phyloP scores from a whole-genome alignment of 2,329 filamentous ascomycete species.

The Thielaviopsis punctulata region DNA sequence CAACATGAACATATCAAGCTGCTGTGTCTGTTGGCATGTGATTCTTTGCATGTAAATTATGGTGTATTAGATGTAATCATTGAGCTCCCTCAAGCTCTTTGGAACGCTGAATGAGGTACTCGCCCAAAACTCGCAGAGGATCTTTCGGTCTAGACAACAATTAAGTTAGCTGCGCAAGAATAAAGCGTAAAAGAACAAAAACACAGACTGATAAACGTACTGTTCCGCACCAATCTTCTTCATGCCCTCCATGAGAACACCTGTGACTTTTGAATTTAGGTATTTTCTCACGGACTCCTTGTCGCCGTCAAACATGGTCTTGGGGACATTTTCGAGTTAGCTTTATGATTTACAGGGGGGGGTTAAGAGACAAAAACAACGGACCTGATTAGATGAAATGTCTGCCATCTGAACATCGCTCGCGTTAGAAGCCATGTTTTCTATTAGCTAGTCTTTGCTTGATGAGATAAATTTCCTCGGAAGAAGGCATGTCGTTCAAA shows the following conservation, averaged over 20 bases:
- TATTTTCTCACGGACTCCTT: slow-evolving; percentile 55
- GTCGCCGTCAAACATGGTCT: slow-evolving; percentile 19
- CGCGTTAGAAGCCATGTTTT: slow-evolving; percentile 3
- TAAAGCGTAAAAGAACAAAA: not conserved
- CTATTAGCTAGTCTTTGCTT: not conserved
- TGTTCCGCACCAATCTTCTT: slow-evolving; percentile 53
- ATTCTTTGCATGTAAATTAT: not conserved
- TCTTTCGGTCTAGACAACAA: slow-evolving; percentile 38
- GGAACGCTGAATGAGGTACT: slow-evolving; percentile 52
- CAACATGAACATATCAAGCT: not conserved
- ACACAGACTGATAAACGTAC: slow-evolving; percentile 28
- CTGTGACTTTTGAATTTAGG: slow-evolving; percentile 53
- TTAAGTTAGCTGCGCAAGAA: not conserved
- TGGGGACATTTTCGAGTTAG: not conserved
- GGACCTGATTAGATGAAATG: slow-evolving; percentile 3
- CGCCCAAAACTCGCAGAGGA: slow-evolving; percentile 50
- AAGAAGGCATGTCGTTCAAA: not conserved
- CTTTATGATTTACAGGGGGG: not conserved
- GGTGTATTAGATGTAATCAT: not conserved
- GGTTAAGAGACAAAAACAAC: not conserved
- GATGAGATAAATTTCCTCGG: not conserved
- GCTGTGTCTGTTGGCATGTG: not conserved
- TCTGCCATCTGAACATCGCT: slow-evolving; percentile 9
- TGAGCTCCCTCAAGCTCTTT: slow-evolving; percentile 39
- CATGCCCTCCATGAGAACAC: slow-evolving; percentile 55